Evolutionary conservation across 2,329 filamentous ascomycete genomes (phyloP).

Genomic region (Verticillium isaacii): DNA sequence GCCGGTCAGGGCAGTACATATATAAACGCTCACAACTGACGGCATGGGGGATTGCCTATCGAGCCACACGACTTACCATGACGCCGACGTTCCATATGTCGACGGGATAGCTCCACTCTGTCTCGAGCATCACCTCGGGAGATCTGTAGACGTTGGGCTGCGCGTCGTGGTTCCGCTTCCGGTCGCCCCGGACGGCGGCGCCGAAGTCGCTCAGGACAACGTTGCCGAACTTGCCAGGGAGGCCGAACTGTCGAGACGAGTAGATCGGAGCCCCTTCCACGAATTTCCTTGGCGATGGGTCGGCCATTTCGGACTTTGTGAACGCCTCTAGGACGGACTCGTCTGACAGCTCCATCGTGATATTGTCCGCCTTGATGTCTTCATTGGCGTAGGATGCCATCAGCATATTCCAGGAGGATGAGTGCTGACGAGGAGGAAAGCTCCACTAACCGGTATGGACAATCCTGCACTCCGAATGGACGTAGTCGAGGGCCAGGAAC

Average conservation of each 20-base stretch:
- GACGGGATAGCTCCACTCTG: slow-evolving; percentile 37
- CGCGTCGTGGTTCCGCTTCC: slow-evolving; percentile 27
- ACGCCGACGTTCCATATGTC: slow-evolving; percentile 43
- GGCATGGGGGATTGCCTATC: neutral
- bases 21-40: neutral
- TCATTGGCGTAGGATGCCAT: neutral
- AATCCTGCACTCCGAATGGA: slow-evolving; percentile 39
- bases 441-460: slow-evolving; percentile 31
- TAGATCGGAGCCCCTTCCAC: slow-evolving; percentile 36
- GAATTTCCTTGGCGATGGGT: slow-evolving; percentile 36
- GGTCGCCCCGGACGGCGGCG: slow-evolving; percentile 31
- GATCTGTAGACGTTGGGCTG: slow-evolving; percentile 35
- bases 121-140: slow-evolving; percentile 41
- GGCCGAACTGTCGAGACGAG: slow-evolving; percentile 30
- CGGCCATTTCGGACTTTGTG: slow-evolving; percentile 30
- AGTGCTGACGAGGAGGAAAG: slow-evolving; percentile 13
- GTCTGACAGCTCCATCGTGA: slow-evolving; percentile 33
- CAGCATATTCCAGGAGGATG: neutral
- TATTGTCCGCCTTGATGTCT: slow-evolving; percentile 29
- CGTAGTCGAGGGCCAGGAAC: slow-evolving; percentile 37
- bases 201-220: slow-evolving; percentile 46
- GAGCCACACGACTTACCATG: neutral
- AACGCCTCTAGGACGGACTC: slow-evolving; percentile 29
- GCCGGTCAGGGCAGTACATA: neutral
- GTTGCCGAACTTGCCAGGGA: slow-evolving; percentile 22